Base-by-base conservation (phyloP, 495 filamentous ascomycete genomes). In the Achaetomiella virescens region DNA sequence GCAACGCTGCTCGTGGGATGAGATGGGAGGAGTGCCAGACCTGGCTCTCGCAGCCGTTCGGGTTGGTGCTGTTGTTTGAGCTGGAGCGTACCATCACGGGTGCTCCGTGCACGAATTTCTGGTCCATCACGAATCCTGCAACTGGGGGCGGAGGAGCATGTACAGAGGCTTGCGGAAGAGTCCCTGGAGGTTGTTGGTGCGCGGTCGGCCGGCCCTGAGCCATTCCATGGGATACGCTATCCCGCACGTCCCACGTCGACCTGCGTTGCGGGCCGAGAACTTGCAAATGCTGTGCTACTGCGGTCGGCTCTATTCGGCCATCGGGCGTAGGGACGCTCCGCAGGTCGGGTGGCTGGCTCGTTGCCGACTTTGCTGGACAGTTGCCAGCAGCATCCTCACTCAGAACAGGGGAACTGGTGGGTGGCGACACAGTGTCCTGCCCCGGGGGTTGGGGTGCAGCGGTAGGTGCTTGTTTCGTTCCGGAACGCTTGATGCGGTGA, bases 381-480 rank as follows among this genome's bases (percentile, higher is more conserved):
- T 76, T 75, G 14, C 73, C 73, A 25, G 68, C 66, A 22, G 68
- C 72, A 45, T 72, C 75, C 2, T 62, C 55, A 55, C 67, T 72
- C 48, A 68, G 5, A 1, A 14, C 31, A 11, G 24, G 22, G 2
- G 45, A 33, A 14, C 52, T 47, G 14, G 35, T 35, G 2, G 43
- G 37, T 2, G 46, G 37, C 9, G 54, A 51, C 0, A 35, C 3
- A 1, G 54, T 37, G 21, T 41, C 38, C 0, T 50, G 50, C 2
- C 44, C 50, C 3, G 25, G 24, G 8, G 53, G 24, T 5, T 53
- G 52, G 14, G 40, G 35, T 3, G 49, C 17, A 18, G 41, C 43
- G 18, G 46, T 5, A 1, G 24, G 41, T 36, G 49, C 1, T 7
- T 40, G 45, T 21, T 52, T 50, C 5, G 29, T 41, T 27, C 35